Evolutionary conservation across 2,329 filamentous ascomycete species (phyloP).

Genomic region (Pseudogymnoascus sp.): DNA sequence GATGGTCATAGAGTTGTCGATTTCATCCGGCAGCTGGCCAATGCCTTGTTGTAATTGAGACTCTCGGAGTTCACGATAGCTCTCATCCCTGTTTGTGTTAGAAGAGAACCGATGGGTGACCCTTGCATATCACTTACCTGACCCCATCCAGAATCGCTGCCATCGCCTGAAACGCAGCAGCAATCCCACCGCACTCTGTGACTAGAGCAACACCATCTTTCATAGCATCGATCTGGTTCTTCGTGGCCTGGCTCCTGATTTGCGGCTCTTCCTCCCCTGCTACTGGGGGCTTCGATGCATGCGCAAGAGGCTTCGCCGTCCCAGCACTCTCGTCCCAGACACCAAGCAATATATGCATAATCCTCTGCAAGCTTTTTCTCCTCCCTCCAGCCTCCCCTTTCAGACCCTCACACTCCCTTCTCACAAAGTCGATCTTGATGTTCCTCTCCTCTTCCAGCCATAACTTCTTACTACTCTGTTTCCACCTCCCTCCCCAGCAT

Average conservation of each 20-base stretch:
- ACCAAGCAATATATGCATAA: constrained; percentile 58
- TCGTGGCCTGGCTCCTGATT: constrained; percentile 41
- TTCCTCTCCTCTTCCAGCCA: constrained; percentile 62
- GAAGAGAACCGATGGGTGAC: constrained; percentile 42
- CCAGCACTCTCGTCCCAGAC: constrained; percentile 64
- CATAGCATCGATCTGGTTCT: constrained; percentile 52
- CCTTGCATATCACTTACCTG: constrained; percentile 25
- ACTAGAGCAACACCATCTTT: constrained; percentile 46
- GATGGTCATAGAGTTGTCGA: constrained; percentile 56
- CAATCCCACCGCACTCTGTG: constrained; percentile 37
- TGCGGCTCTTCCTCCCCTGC: constrained; percentile 38
- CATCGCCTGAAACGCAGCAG: constrained; percentile 25
- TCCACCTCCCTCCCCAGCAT: constrained; percentile 72
- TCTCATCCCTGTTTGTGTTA: constrained; percentile 29
- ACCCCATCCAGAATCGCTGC: constrained; percentile 25
- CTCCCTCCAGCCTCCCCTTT: constrained; percentile 35
- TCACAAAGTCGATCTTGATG: constrained; percentile 49
- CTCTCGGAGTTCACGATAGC: constrained; percentile 27
- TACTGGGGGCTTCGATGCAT: constrained; percentile 21
- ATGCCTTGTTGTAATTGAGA: constrained; percentile 11
- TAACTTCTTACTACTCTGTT: constrained; percentile 41
- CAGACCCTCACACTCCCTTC: constrained; percentile 40
- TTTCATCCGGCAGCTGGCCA: constrained; percentile 42
- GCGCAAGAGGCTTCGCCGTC: constrained; percentile 26
- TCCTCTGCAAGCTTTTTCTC: constrained; percentile 47